Percentiles rank a stretch among this genome's conserved stretches.
These are phyloP conservation scores for Prunus mira DNA, from an alignment of 306 rosid species.

Conservation along the genomic window DNA sequence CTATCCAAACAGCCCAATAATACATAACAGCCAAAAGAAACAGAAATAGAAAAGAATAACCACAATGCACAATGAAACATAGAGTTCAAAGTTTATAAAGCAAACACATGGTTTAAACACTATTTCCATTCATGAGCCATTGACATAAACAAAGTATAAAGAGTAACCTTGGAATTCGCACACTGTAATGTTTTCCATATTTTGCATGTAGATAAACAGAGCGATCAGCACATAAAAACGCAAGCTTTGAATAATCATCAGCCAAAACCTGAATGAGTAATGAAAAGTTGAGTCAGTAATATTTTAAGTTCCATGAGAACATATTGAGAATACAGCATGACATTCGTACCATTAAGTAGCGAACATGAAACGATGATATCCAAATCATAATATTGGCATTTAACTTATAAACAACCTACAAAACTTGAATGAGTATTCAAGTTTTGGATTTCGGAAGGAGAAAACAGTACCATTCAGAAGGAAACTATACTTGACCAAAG, in stretches of 20 bases:
- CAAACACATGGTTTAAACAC: background rate
- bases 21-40: background rate
- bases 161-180: slow-evolving; percentile 88
- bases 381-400: background rate
- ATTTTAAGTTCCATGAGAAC: background rate
- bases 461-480: background rate
- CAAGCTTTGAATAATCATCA: slow-evolving; percentile 92
- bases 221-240: slow-evolving; percentile 91
- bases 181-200: slow-evolving; percentile 80
- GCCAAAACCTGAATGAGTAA: slow-evolving; percentile 52
- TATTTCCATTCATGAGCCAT: background rate
- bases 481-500: background rate
- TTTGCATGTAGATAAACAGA: slow-evolving; percentile 79
- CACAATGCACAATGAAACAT: background rate
- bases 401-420: background rate
- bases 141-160: background rate
- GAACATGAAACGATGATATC: too few species aligned
- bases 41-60: background rate
- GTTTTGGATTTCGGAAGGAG: background rate
- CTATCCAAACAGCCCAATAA: background rate
- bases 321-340: background rate
- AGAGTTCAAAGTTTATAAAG: background rate
- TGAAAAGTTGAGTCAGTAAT: slow-evolving; percentile 17
- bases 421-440: background rate
- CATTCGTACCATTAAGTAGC: too few species aligned